phyloP scores from a whole-genome alignment of 805 yeast genomes.

The Diddensiella transvaalensis region DNA sequence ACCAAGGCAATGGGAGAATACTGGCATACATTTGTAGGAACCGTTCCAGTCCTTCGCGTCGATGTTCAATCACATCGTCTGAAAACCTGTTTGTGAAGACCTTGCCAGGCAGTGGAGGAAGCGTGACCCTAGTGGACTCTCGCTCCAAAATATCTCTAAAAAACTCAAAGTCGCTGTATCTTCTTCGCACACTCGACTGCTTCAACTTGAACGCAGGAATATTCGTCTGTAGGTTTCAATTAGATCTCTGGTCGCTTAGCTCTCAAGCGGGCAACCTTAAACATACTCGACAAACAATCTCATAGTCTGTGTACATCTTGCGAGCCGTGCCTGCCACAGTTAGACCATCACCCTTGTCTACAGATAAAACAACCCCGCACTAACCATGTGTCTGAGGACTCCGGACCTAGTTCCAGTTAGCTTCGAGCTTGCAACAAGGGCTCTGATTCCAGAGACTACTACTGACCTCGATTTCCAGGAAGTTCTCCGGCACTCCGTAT shows the following conservation, averaged over 20 bases:
- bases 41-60: conserved; percentile 79
- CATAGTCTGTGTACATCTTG: conserved; percentile 86
- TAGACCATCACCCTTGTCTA: too few relatives aligned
- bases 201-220: conserved; percentile 78
- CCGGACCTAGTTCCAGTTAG: conserved; percentile 40
- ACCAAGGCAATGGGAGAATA: background rate
- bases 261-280: conserved; percentile 10
- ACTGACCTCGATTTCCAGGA: conserved; percentile 81
- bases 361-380: too few relatives aligned
- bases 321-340: conserved; percentile 42
- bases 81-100: conserved; percentile 71
- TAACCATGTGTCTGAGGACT: conserved; percentile 72
- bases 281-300: conserved; percentile 66
- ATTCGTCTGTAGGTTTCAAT: conserved; percentile 50
- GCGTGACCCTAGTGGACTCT: conserved; percentile 73
- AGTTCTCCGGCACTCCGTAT: conserved; percentile 93
- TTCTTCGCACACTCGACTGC: conserved; percentile 66
- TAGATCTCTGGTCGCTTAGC: background rate
- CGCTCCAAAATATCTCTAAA: conserved; percentile 69
- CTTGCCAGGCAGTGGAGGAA: conserved; percentile 92
- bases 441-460: too few relatives aligned
- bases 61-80: conserved; percentile 75
- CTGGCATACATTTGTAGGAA: conserved; percentile 50
- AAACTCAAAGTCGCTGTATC: conserved; percentile 86
- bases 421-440: too few relatives aligned